Base-by-base conservation (phyloP, 139 green algal species). In the Pleodorina starrii region DNA sequence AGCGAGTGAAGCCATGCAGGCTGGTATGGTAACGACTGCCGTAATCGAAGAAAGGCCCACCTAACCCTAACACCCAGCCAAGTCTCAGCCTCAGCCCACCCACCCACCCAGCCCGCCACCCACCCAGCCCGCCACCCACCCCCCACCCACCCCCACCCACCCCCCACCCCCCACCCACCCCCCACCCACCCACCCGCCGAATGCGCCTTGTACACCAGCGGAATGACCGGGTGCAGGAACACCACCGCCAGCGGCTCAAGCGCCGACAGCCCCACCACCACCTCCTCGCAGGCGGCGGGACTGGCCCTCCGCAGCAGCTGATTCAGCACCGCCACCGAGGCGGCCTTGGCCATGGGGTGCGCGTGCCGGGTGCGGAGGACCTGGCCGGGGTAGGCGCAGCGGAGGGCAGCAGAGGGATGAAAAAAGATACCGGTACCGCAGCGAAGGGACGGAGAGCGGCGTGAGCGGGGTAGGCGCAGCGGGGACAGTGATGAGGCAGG, bases 141-240 rank as follows among this genome's bases (percentile, higher is more conserved):
- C 29, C 54, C 29, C 54, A 66, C 29, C 25, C 54, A 12, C 54
- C 21, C 54, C 54, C 54, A 66, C 54, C 54, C 29, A 66, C 54
- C 5, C 54, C 25, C 29, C 54, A 5, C 6, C 54, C 54, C 5
- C 25, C 54, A 21, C 54, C 51, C 14, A 32, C 21, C 10, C 46
- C 27, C 46, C n/a, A 32, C 35, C n/a, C 17, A 3, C 90, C 6
- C 75, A 93, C 90, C 86, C 68, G 91, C 91, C 21, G 87, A 68
- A 54, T 93, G 77, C 32, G 91, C 82, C 59, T 93, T 93, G 91
- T 93, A 81, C 6, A 89, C 38, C 25, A 93, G 87, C 46, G 91
- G 91, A 1, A 93, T 72, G 42, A 91, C 80, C 21, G 87, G 75
- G 44, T 91, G 91, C 11, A 66, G 40, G 50, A 93, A 90, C 76